Conservation (phyloP, 2,329 filamentous ascomycete genomes). For the Ophioceras dolichostomum region DNA sequence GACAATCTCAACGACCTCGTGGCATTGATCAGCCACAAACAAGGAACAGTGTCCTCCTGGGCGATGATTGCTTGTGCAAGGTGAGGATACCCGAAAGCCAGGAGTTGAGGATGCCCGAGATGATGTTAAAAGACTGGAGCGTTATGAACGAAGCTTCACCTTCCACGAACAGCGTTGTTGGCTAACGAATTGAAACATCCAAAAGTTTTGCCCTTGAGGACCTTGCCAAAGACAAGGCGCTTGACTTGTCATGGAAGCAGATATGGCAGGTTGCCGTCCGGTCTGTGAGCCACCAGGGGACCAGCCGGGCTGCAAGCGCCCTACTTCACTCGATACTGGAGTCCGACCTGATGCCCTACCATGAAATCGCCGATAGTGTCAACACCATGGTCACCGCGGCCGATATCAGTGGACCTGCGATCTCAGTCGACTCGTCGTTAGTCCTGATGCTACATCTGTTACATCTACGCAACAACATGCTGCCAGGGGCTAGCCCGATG, state of each 20-base stretch:
- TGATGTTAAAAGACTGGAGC: too few relatives aligned
- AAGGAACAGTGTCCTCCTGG: constrained; percentile 59
- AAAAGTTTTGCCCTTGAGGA: constrained; percentile 35
- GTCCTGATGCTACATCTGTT: constrained; percentile 60
- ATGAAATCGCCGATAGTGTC: constrained; percentile 54
- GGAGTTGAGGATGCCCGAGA: too few relatives aligned
- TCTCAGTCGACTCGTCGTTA: constrained; percentile 69
- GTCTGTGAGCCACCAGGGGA: constrained; percentile 55
- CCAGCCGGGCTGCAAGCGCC: constrained; percentile 66
- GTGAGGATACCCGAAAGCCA: too few relatives aligned
- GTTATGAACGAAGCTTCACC: too few relatives aligned
- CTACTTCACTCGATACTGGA: constrained; percentile 58
- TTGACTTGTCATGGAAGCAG: constrained; percentile 51
- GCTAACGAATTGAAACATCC: constrained; percentile 1
- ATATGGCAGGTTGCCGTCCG: constrained; percentile 65
- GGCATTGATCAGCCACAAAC: constrained; percentile 56
- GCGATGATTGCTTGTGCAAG: constrained; percentile 71
- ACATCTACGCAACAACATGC: constrained; percentile 50
- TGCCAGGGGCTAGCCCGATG: constrained; percentile 54
- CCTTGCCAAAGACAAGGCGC: constrained; percentile 22
- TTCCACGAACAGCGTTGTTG: too few relatives aligned
- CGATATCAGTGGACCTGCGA: constrained; percentile 69
- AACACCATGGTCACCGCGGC: constrained; percentile 63
- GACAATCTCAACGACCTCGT: constrained; percentile 46
- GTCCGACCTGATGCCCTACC: constrained; percentile 52